A percentile compares a stretch with the other conserved stretches of the same genome.
These are phyloP conservation scores for Penicillium waksmanii DNA, from an alignment of 495 filamentous ascomycete species.

Conservation along the genomic window DNA sequence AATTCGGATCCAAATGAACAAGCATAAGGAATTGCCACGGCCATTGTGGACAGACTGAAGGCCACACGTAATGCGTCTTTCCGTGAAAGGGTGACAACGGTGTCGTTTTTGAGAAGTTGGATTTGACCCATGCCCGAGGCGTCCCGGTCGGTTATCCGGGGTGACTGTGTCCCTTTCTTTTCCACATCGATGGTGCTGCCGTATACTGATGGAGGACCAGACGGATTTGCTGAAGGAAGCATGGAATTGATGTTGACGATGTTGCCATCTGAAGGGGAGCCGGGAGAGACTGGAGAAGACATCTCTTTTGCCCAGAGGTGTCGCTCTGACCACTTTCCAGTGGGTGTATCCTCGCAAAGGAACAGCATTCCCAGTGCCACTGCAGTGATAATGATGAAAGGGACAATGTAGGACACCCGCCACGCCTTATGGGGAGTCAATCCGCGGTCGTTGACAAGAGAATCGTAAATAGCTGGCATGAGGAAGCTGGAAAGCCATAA, in stretches of 20 bases:
- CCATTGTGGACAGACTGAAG: slow-evolving; percentile 67
- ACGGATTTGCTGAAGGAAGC: slow-evolving; percentile 35
- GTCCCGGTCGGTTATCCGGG: slow-evolving; percentile 50
- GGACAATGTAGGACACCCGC: slow-evolving; percentile 83
- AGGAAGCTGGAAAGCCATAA: slow-evolving; percentile 62
- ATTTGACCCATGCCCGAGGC: slow-evolving; percentile 57
- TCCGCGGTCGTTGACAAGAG: slow-evolving; percentile 62
- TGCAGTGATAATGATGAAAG: slow-evolving; percentile 72
- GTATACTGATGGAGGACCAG: slow-evolving; percentile 39
- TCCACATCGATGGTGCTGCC: slow-evolving; percentile 46
- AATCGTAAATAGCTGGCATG: slow-evolving; percentile 91
- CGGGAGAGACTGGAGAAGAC: not conserved
- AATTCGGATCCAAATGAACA: slow-evolving; percentile 88
- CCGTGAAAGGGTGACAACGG: slow-evolving; percentile 67
- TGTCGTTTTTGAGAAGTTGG: slow-evolving; percentile 56
- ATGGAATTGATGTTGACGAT: slow-evolving; percentile 58
- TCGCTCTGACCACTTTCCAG: slow-evolving; percentile 80
- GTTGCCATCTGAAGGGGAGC: slow-evolving; percentile 46
- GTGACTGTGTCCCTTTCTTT: slow-evolving; percentile 42
- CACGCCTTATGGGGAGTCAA: slow-evolving; percentile 72
- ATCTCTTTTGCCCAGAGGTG: slow-evolving; percentile 47
- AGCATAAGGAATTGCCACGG: slow-evolving; percentile 72
- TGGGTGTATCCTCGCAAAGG: slow-evolving; percentile 82
- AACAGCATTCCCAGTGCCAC: slow-evolving; percentile 71
- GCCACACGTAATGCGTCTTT: slow-evolving; percentile 60